phyloP scores from a whole-genome alignment of 768 basidiomycete species.

The Hericium erinaceus region DNA sequence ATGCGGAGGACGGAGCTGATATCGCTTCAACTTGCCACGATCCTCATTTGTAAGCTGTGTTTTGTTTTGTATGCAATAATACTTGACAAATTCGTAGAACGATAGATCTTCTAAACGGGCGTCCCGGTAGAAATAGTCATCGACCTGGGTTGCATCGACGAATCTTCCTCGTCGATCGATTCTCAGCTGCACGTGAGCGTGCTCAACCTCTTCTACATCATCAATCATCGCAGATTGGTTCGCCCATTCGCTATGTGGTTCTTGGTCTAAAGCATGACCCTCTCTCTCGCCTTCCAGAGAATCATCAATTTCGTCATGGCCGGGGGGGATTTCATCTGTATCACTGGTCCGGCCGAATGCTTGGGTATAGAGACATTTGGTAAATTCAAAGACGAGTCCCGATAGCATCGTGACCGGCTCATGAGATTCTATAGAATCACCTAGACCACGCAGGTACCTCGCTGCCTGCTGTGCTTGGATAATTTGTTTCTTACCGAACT shows the following conservation, averaged over 20 bases:
- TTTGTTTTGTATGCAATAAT: too few relatives aligned
- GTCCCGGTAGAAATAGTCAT: constrained; percentile 20
- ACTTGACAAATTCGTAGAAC: constrained; percentile 22
- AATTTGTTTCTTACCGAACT: constrained; percentile 22
- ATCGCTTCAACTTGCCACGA: too few relatives aligned
- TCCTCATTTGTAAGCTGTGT: too few relatives aligned
- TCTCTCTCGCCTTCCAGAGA: not conserved
- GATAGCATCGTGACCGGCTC: constrained; percentile 19
- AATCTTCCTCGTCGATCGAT: constrained; percentile 10
- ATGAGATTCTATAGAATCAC: constrained; percentile 22
- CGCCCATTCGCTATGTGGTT: not conserved
- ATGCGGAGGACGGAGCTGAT: too few relatives aligned
- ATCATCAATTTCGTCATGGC: too few relatives aligned
- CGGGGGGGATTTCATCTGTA: too few relatives aligned
- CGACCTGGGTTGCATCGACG: constrained; percentile 16
- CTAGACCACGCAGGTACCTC: constrained; percentile 18
- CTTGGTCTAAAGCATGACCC: not conserved
- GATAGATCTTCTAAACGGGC: constrained; percentile 9
- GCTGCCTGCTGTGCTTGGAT: constrained; percentile 28
- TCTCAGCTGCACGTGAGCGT: not conserved
- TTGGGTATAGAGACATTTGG: not conserved
- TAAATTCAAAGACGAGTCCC: not conserved
- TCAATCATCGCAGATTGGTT: too few relatives aligned
- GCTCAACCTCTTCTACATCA: not conserved
- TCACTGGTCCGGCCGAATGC: too few relatives aligned